These are phyloP conservation scores for Amphicarpaea edgeworthii DNA, from an alignment of 306 rosid species.

Conservation along the genomic window DNA sequence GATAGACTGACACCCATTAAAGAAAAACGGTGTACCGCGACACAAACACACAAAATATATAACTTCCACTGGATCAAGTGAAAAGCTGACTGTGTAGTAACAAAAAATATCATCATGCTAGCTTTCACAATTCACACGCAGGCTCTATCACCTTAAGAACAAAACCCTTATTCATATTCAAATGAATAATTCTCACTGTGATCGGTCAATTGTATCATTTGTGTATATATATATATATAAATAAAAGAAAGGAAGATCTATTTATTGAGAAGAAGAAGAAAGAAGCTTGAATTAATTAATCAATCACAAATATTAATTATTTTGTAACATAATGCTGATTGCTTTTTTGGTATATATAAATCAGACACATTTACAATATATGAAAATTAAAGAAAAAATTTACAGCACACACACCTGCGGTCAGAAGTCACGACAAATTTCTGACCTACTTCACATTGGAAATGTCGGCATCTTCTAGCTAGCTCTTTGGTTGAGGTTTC, in stretches of 20 bases:
- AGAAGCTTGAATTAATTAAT: slow-evolving; percentile 32
- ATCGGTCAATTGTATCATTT: not conserved
- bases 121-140: slow-evolving; percentile 40
- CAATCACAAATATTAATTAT: slow-evolving; percentile 51
- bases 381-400: slow-evolving; percentile 15
- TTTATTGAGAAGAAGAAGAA: not conserved
- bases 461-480: slow-evolving; percentile 44
- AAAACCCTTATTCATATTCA: slow-evolving; percentile 2
- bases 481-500: slow-evolving; percentile 24
- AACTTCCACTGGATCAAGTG: slow-evolving; percentile 39
- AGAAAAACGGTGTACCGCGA: slow-evolving; percentile 54
- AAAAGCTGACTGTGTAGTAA: slow-evolving; percentile 31
- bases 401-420: slow-evolving; percentile 72
- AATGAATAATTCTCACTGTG: not conserved
- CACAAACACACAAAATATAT: slow-evolving; percentile 4
- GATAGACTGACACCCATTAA: slow-evolving; percentile 67
- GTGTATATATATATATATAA: too few relatives aligned
- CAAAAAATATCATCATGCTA: slow-evolving; percentile 22
- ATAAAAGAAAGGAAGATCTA: slow-evolving; percentile 11
- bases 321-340: slow-evolving; percentile 43
- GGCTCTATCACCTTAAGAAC: slow-evolving; percentile 25
- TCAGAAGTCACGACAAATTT: slow-evolving; percentile 53
- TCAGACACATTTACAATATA: slow-evolving; percentile 71
- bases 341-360: slow-evolving; percentile 21
- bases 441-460: slow-evolving; percentile 52